Conservation (phyloP, 2,329 filamentous ascomycete genomes). For the Ceratocystis cubensis region DNA sequence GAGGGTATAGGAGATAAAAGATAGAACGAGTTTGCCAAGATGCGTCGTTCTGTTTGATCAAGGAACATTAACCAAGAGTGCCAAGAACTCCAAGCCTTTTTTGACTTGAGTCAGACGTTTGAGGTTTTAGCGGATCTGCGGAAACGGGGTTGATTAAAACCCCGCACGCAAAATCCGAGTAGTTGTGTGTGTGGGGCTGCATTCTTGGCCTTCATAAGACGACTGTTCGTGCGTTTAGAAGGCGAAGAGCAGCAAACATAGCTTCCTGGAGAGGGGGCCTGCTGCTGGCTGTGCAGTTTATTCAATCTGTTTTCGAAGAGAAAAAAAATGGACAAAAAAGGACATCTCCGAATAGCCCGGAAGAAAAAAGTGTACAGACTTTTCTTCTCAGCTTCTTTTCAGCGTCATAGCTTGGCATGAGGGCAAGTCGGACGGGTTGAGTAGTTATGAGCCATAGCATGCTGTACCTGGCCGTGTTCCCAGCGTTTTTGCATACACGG, state of each 20-base stretch:
- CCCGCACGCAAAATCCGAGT: neutral
- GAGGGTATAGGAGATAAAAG: neutral
- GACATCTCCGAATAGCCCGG: neutral
- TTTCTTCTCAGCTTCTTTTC: neutral
- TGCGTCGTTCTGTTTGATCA: neutral
- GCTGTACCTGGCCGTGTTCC: neutral
- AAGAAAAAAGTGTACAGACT: neutral
- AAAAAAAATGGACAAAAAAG: neutral
- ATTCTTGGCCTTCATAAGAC: too few species aligned
- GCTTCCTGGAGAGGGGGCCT: too few species aligned
- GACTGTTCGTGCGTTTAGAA: too few species aligned
- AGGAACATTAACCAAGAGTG: conserved; percentile 4
- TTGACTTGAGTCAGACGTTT: neutral
- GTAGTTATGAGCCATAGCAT: neutral
- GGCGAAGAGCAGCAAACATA: too few species aligned
- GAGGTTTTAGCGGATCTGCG: neutral
- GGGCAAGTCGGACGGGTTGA: neutral
- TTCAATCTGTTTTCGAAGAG: too few species aligned
- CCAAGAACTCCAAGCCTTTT: neutral
- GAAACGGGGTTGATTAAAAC: neutral
- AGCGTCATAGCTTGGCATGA: conserved; percentile 1
- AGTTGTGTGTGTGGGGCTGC: neutral
- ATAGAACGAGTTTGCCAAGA: neutral
- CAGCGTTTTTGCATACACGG: neutral
- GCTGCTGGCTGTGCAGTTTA: too few species aligned